A percentile compares a stretch with the other conserved stretches of the same genome.
Evolutionary conservation across 1,139 yeast genomes (phyloP).

Genomic region (Yamadazyma sp.): DNA sequence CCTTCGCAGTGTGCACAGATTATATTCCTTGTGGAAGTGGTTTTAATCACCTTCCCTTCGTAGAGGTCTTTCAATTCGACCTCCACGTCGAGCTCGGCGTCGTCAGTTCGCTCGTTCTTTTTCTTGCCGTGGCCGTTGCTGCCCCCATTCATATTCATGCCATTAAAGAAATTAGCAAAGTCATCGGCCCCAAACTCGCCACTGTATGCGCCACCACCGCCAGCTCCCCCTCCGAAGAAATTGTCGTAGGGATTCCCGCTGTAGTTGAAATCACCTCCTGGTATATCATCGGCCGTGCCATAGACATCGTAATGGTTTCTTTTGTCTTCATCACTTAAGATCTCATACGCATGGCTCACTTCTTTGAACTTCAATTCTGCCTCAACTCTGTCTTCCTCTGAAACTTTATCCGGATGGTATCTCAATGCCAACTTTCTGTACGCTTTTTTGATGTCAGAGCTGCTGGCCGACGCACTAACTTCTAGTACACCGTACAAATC

Average conservation of each 20-base stretch:
- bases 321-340: conserved; percentile 61
- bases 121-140: conserved; percentile 9
- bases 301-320: conserved; percentile 58
- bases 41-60: conserved; percentile 77
- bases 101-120: conserved; percentile 47
- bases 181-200: conserved; percentile 59
- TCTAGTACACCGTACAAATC: conserved; percentile 70
- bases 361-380: conserved; percentile 77
- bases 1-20: conserved; percentile 76
- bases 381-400: conserved; percentile 61
- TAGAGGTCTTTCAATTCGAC: conserved; percentile 76
- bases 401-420: conserved; percentile 80
- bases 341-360: conserved; percentile 75
- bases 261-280: conserved; percentile 21
- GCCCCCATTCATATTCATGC: conserved; percentile 34
- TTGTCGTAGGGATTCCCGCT: conserved; percentile 45
- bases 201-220: conserved; percentile 27
- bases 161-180: conserved; percentile 68
- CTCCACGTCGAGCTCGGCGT: conserved; percentile 63
- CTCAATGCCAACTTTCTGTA: conserved; percentile 71
- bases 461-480: conserved; percentile 59
- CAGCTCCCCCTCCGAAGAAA: conserved; percentile 34
- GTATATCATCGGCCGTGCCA: conserved; percentile 47
- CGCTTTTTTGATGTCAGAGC: conserved; percentile 71
- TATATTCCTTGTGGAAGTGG: conserved; percentile 70